Conservation (phyloP, 495 filamentous ascomycete species). For the Penicillium bialowiezense region DNA sequence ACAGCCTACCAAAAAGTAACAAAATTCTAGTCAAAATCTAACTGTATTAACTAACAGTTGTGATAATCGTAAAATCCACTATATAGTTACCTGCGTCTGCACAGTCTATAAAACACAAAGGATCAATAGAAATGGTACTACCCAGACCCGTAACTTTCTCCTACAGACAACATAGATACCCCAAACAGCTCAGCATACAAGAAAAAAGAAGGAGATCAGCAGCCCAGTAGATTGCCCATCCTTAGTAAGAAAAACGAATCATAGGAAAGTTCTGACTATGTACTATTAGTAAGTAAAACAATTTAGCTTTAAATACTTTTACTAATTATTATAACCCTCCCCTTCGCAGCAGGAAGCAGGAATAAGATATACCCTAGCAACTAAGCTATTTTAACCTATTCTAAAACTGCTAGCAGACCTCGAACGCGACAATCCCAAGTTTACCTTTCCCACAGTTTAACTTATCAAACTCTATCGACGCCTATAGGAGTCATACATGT, state of each 20-base stretch:
- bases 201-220: not conserved
- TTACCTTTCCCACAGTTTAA: not conserved
- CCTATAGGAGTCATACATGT: not conserved
- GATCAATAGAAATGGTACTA: not conserved
- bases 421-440: conserved; percentile 3
- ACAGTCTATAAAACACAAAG: not conserved
- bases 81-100: not conserved
- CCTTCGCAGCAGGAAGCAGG: not conserved
- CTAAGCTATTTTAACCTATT: not conserved
- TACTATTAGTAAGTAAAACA: conserved; percentile 1
- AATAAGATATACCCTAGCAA: not conserved
- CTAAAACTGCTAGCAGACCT: not conserved
- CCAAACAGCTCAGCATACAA: not conserved
- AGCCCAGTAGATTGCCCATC: not conserved
- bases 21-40: not conserved
- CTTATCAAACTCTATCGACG: conserved; percentile 1
- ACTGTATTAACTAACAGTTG: not conserved
- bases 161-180: not conserved
- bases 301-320: not conserved
- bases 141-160: not conserved
- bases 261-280: not conserved
- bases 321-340: not conserved
- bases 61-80: not conserved
- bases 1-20: too few species aligned
- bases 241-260: not conserved